Conservation (phyloP, 768 basidiomycete genomes). For the Termitomyces heimii region DNA sequence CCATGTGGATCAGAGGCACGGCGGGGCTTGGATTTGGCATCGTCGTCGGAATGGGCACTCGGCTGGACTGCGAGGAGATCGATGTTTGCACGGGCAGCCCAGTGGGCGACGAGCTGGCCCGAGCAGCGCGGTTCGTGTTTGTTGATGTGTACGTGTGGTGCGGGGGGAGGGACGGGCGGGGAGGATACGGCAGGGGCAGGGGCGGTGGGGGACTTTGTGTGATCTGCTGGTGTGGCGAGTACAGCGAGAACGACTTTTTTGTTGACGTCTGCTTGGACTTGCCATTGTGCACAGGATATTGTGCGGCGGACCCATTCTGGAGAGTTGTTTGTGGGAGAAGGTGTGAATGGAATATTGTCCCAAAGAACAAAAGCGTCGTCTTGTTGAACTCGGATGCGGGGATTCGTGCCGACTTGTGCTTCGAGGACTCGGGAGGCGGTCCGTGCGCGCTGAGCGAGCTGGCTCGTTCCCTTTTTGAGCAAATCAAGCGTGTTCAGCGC, state of each 20-base stretch:
- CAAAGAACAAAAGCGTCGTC: conserved; percentile 81
- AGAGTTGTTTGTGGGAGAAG: conserved; percentile 33
- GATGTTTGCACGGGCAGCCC: conserved; percentile 64
- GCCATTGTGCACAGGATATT: conserved; percentile 80
- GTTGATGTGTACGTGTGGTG: conserved; percentile 45
- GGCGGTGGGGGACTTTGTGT: conserved; percentile 8
- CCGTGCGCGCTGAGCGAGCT: conserved; percentile 77
- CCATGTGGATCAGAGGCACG: neutral
- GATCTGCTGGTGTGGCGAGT: conserved; percentile 20
- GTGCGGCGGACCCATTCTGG: conserved; percentile 86
- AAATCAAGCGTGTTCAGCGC: conserved; percentile 89
- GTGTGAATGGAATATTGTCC: conserved; percentile 67
- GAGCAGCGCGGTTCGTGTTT: conserved; percentile 62
- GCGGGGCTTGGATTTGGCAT: neutral
- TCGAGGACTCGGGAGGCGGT: conserved; percentile 87
- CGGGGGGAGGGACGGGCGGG: conserved; percentile 50
- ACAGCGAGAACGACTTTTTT: conserved; percentile 63
- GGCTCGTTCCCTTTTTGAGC: conserved; percentile 83
- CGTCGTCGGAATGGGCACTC: conserved; percentile 25
- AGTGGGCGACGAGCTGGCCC: conserved; percentile 56
- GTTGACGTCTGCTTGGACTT: conserved; percentile 46
- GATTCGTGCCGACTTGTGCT: conserved; percentile 77
- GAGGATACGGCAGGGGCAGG: conserved; percentile 18
- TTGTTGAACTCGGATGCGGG: conserved; percentile 74
- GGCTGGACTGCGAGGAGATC: conserved; percentile 50